A percentile compares a stretch with the other conserved stretches of the same genome.
These are phyloP conservation scores for Pleurotus pulmonarius DNA, from an alignment of 768 basidiomycete species.

Conservation along the genomic window DNA sequence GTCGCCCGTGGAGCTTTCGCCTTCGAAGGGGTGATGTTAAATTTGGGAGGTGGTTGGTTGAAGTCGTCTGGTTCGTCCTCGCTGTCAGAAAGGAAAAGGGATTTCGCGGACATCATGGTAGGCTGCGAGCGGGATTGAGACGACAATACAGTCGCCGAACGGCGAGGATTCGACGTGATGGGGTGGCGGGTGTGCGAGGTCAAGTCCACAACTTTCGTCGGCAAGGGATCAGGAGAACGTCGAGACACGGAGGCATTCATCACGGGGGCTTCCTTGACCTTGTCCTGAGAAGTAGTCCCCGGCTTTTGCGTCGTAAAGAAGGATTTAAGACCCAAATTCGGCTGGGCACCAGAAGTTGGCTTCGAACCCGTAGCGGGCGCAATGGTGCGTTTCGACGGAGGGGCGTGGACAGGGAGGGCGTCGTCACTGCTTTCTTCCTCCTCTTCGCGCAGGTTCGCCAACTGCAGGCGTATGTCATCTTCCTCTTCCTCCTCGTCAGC, in stretches of 20 bases:
- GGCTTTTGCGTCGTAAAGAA: slow-evolving; percentile 15
- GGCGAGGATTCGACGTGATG: not conserved
- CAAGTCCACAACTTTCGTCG: not conserved
- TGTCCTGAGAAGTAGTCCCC: slow-evolving; percentile 5
- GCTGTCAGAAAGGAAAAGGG: slow-evolving; percentile 9
- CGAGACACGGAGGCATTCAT: not conserved
- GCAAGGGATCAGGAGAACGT: not conserved
- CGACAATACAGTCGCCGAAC: slow-evolving; percentile 9
- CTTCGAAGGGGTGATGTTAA: not conserved
- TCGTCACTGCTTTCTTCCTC: slow-evolving; percentile 8
- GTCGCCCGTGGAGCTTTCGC: not conserved
- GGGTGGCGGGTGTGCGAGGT: not conserved
- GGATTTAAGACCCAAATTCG: slow-evolving; percentile 11
- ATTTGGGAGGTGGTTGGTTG: not conserved
- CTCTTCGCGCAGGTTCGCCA: slow-evolving; percentile 3
- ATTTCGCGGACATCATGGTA: not conserved
- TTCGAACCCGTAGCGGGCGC: slow-evolving; percentile 18
- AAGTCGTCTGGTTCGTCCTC: slow-evolving; percentile 11
- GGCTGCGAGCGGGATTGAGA: not conserved
- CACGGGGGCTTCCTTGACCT: not conserved
- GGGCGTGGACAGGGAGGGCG: slow-evolving; percentile 6
- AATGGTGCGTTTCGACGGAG: slow-evolving; percentile 4
- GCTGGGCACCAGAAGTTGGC: slow-evolving; percentile 1
- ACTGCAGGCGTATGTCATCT: not conserved
- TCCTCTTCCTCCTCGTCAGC: not conserved